A percentile compares a stretch with the other conserved stretches of the same genome.
phyloP scores from a whole-genome alignment of 75 land plant genomes.

The Sequoiadendron giganteum region DNA sequence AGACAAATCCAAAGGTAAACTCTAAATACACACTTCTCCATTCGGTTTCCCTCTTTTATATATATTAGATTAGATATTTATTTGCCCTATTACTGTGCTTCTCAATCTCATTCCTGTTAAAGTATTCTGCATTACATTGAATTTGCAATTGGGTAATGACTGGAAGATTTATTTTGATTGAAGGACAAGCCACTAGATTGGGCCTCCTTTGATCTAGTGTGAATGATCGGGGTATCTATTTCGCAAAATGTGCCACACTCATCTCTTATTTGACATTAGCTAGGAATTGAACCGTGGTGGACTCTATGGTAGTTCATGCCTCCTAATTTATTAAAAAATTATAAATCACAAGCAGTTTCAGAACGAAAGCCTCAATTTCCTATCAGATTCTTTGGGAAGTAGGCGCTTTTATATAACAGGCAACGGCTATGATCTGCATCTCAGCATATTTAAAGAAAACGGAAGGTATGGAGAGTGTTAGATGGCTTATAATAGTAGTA shows the following conservation, averaged over 20 bases:
- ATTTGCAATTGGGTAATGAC: background rate
- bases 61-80: background rate
- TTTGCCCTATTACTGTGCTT: background rate
- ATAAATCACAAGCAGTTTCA: background rate
- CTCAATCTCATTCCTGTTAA: background rate
- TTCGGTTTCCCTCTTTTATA: background rate
- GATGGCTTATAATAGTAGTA: background rate
- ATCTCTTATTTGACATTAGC: no score
- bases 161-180: background rate
- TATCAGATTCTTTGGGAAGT: no score
- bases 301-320: background rate
- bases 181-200: background rate
- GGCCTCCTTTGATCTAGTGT: no score
- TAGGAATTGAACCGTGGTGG: no score
- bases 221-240: background rate
- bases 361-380: background rate
- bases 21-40: background rate
- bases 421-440: background rate
- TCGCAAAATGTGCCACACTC: no score
- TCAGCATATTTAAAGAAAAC: no score
- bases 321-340: no score
- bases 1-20: slow-evolving; percentile 63
- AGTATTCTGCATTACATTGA: background rate
- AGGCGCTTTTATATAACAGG: background rate
- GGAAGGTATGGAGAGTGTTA: background rate